Base-by-base conservation (phyloP, 2,329 filamentous ascomycete genomes). In the Colletotrichum liaoningense region DNA sequence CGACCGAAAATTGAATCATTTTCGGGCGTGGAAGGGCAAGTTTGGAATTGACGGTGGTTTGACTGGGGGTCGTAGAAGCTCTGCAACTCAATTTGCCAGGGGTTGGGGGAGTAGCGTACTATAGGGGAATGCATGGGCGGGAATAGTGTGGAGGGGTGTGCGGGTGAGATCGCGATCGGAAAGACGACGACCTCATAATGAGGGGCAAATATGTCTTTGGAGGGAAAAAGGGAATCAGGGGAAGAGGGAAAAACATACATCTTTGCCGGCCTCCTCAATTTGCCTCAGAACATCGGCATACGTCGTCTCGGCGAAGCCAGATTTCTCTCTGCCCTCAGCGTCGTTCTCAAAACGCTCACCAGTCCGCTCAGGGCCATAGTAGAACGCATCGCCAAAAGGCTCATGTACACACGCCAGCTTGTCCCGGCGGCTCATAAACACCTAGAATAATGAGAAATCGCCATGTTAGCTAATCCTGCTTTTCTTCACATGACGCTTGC, bases 321-420 rank as follows among this genome's bases (percentile, higher is more conserved):
- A 93, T 78, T 88, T 84, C 69, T 86, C 79, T 72, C 91, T 86
- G 42, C 84, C 82, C 54, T 84, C 83, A 64, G 83, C 83, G 76
- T 98, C 94, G 57, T 93, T 82, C 79, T 92, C 92, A 81, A 94
- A 99, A 78, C 97, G 91, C 65, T 90, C 86, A 79, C 93, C 92
- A 77, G 98, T 88, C 77, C 94, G 90, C 85, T 99, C 97, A 7
- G 96, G 95, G 65, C 97, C 96, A 80, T 93, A 98, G 86, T 98
- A 98, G 81, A 96, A 98, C 74, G 95, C 94, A 84, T 98, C 97
- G 67, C 96, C 96, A 84, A 98, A 98, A 5, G 97, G 97, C 86
- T 99, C 97, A 83, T 98, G 97, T 78, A 97, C 88, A 81, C 94
- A 97, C 79, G 93, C 88, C 73, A 98, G 89, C 67, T 88, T 92